A percentile compares a stretch with the other conserved stretches of the same genome.
Evolutionary conservation across 495 filamentous ascomycete species (phyloP).

Genomic region (Tuber calosporum): DNA sequence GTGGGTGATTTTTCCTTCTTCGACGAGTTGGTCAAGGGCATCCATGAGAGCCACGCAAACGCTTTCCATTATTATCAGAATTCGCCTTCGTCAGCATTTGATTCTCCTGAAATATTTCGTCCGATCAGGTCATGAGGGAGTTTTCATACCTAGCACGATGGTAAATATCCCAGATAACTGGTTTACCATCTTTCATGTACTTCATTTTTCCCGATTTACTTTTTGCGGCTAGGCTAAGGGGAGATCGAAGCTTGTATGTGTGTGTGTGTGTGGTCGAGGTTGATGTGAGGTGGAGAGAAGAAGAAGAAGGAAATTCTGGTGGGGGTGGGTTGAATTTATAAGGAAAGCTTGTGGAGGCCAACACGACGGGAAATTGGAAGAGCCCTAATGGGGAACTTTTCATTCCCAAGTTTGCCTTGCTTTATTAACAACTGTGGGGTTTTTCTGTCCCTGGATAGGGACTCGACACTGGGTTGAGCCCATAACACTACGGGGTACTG

Average conservation of each 20-base stretch:
- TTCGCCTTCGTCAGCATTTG: background rate
- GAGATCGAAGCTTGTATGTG: background rate
- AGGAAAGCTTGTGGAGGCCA: background rate
- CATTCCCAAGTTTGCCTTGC: background rate
- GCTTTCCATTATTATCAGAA: background rate
- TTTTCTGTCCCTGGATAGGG: background rate
- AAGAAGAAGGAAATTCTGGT: background rate
- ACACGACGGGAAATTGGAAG: background rate
- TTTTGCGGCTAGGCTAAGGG: background rate
- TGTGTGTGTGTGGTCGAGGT: background rate
- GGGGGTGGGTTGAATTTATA: background rate
- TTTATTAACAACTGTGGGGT: background rate
- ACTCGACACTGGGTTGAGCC: background rate
- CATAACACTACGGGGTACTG: background rate
- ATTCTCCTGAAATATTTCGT: background rate
- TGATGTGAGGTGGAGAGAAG: background rate
- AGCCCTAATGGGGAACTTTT: background rate
- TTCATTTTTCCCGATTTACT: background rate
- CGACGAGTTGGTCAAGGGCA: background rate
- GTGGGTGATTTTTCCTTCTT: background rate
- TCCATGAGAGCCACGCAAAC: background rate
- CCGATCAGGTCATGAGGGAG: background rate
- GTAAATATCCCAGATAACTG: background rate
- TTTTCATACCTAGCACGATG: background rate
- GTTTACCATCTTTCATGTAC: background rate